These are phyloP conservation scores for Salvia miltiorrhiza DNA, from an alignment of 257 asterid genomes.

Conservation along the genomic window DNA sequence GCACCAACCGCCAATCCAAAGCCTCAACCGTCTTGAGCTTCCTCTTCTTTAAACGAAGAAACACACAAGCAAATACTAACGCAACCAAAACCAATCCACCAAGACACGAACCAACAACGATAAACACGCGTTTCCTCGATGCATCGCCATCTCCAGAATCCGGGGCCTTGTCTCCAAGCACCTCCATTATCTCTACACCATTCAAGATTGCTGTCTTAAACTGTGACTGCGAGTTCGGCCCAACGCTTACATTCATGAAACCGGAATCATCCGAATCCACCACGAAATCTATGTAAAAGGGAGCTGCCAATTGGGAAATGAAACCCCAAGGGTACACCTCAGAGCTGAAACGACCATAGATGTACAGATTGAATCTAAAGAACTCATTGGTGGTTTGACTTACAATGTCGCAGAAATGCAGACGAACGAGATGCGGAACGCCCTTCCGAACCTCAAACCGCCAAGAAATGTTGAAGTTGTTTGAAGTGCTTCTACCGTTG, in stretches of 20 bases:
- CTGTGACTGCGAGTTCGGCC: not conserved
- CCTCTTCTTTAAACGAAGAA: slow-evolving; percentile 25
- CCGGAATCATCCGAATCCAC: slow-evolving; percentile 50
- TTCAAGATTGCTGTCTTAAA: slow-evolving; percentile 34
- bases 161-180: not conserved
- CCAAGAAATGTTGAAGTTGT: slow-evolving; percentile 38
- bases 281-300: slow-evolving; percentile 37
- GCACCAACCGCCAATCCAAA: slow-evolving; percentile 22
- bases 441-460: slow-evolving; percentile 31
- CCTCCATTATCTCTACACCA: slow-evolving; percentile 68
- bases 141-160: not conserved
- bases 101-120: slow-evolving; percentile 30
- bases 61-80: not conserved
- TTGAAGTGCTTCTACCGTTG: not conserved
- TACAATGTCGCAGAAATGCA: slow-evolving; percentile 60
- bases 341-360: not conserved
- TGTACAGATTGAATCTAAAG: slow-evolving; percentile 22
- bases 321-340: not conserved
- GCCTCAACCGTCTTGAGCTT: slow-evolving; percentile 23
- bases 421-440: slow-evolving; percentile 33
- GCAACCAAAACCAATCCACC: slow-evolving; percentile 35
- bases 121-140: not conserved
- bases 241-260: slow-evolving; percentile 39
- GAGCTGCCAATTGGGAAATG: not conserved
- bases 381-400: not conserved